Conservation (phyloP, 495 filamentous ascomycete genomes). For the Apodospora peruviana region DNA sequence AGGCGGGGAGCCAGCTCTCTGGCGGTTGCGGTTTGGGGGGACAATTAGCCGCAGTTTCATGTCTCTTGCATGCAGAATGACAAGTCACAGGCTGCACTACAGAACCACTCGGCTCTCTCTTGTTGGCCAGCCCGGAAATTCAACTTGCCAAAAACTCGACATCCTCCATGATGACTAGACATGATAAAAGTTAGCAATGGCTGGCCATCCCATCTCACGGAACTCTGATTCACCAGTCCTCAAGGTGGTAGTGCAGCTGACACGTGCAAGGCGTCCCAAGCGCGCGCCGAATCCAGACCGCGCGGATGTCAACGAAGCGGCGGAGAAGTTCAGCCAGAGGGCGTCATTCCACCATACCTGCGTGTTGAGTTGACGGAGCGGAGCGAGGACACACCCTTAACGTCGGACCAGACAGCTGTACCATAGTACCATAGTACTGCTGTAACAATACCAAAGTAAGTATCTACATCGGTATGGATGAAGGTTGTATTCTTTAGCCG, state of each 20-base stretch:
- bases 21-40: slow-evolving; percentile 19
- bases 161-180: too few species aligned
- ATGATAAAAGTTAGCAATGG: too few species aligned
- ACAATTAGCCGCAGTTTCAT: slow-evolving; percentile 35
- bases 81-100: slow-evolving; percentile 15
- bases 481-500: slow-evolving; percentile 7
- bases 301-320: slow-evolving; percentile 10
- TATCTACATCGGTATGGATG: slow-evolving; percentile 5
- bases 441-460: too few species aligned
- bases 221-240: slow-evolving; percentile 8
- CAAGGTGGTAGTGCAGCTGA: slow-evolving; percentile 20
- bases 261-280: slow-evolving; percentile 17
- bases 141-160: too few species aligned
- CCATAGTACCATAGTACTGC: too few species aligned
- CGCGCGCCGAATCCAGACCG: slow-evolving; percentile 4
- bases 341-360: neutral
- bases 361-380: neutral
- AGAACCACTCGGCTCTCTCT: slow-evolving; percentile 23
- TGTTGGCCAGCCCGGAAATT: slow-evolving; percentile 17
- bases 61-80: slow-evolving; percentile 12
- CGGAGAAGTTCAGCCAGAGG: neutral
- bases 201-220: too few species aligned
- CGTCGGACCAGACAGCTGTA: too few species aligned
- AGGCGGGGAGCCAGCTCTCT: slow-evolving; percentile 4
- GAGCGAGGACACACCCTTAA: neutral